Percentiles rank a stretch among this genome's conserved stretches.
phyloP scores from a whole-genome alignment of 2,329 filamentous ascomycete genomes.

The Sclerotinia subarctica region DNA sequence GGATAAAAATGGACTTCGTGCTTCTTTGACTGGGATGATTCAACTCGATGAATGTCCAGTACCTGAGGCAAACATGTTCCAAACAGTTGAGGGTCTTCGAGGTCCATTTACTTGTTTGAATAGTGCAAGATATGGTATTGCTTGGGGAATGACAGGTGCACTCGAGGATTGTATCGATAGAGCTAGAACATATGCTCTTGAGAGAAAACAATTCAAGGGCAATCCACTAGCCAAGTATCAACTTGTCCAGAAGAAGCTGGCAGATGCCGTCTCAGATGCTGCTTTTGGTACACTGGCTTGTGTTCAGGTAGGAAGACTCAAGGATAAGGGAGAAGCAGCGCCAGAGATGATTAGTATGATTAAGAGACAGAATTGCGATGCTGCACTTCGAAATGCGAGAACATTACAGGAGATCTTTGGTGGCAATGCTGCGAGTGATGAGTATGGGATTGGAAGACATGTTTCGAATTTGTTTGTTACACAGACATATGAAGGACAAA shows the following conservation, averaged over 20 bases:
- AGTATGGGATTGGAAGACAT: constrained; percentile 92
- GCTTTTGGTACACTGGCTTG: constrained; percentile 88
- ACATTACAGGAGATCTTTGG: constrained; percentile 92
- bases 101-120: constrained; percentile 95
- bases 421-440: constrained; percentile 96
- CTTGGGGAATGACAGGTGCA: constrained; percentile 89
- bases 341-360: constrained; percentile 98
- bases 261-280: constrained; percentile 86
- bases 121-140: constrained; percentile 88
- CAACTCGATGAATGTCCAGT: constrained; percentile 90
- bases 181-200: constrained; percentile 81
- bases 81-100: constrained; percentile 76
- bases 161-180: constrained; percentile 86
- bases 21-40: constrained; percentile 97
- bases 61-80: constrained; percentile 89
- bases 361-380: constrained; percentile 96
- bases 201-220: constrained; percentile 92
- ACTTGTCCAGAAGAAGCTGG: constrained; percentile 95
- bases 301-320: constrained; percentile 85
- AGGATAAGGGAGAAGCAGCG: constrained; percentile 81
- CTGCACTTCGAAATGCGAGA: constrained; percentile 75
- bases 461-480: constrained; percentile 96
- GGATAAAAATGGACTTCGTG: constrained; percentile 90
- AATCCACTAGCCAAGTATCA: constrained; percentile 96
- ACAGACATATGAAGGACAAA: constrained; percentile 97